phyloP scores from a whole-genome alignment of 345 rosid genomes.

The Eucalyptus coolabah region DNA sequence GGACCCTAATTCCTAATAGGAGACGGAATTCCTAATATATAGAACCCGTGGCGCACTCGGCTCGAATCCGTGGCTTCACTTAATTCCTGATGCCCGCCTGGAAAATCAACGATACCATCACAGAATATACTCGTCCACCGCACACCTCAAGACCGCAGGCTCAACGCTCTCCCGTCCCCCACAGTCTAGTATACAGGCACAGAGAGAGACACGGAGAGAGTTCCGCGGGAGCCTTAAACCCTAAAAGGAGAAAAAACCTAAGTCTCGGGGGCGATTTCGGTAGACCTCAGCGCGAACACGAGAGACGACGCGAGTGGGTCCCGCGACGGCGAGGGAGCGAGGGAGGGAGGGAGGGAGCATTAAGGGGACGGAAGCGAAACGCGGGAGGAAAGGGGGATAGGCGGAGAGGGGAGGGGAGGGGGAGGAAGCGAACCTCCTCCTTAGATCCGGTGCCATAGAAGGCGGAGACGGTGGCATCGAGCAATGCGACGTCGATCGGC shows the following conservation, averaged over 20 bases:
- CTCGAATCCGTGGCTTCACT: not conserved
- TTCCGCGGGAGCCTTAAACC: not conserved
- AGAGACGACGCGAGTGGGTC: not conserved
- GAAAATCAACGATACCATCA: not conserved
- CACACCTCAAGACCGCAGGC: not conserved
- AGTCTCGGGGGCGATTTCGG: not conserved
- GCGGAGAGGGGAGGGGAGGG: not conserved
- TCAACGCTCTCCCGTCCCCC: not conserved
- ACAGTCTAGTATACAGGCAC: not conserved
- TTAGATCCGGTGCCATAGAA: slow-evolving; percentile 99
- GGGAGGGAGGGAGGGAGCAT: not conserved
- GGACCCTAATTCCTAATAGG: not conserved
- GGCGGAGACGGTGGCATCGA: slow-evolving; percentile 96
- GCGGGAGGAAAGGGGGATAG: no score
- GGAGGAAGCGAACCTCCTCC: slow-evolving; percentile 54
- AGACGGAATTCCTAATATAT: not conserved
- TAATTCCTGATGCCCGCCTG: not conserved
- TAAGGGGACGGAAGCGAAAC: not conserved
- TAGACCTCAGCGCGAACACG: not conserved
- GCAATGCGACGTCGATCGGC: slow-evolving; percentile 84
- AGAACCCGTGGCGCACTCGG: not conserved
- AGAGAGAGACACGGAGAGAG: no score
- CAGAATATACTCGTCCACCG: not conserved
- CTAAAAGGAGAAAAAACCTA: not conserved
- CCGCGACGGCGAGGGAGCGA: not conserved